A percentile compares a stretch with the other conserved stretches of the same genome.
phyloP scores from a whole-genome alignment of 306 rosid species.

The Coriaria nepalensis region DNA sequence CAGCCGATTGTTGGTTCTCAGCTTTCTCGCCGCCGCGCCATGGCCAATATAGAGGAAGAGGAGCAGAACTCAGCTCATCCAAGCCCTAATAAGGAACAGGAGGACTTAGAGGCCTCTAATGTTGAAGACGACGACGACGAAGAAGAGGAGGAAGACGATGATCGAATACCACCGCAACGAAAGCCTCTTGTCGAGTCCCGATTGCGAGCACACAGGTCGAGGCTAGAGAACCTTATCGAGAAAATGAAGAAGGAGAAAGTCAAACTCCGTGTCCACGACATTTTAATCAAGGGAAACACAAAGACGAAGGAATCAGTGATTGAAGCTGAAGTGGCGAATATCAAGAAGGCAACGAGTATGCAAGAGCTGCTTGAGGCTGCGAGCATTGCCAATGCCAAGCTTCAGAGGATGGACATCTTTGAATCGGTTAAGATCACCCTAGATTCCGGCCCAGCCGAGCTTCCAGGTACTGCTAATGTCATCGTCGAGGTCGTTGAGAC shows the following conservation, averaged over 20 bases:
- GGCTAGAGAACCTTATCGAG: conserved; percentile 35
- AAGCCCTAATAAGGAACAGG: conserved; percentile 28
- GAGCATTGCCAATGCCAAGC: conserved; percentile 47
- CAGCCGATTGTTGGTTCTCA: too few species aligned
- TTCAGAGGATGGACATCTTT: conserved; percentile 59
- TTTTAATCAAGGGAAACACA: conserved; percentile 65
- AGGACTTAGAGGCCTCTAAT: conserved; percentile 20
- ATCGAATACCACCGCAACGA: conserved; percentile 16
- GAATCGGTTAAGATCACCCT: conserved; percentile 54
- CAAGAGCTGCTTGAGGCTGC: conserved; percentile 68
- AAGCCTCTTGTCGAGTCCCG: conserved; percentile 23
- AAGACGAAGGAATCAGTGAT: conserved; percentile 74
- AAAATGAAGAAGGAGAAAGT: conserved; percentile 54
- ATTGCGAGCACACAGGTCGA: conserved; percentile 36
- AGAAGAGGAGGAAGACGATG: conserved; percentile 24
- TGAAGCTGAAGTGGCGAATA: conserved; percentile 57
- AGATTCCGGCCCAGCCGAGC: conserved; percentile 77
- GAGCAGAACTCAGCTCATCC: conserved; percentile 16
- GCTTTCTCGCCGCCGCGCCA: conserved; percentile 1
- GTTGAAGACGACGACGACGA: conserved; percentile 24
- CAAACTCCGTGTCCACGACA: conserved; percentile 73
- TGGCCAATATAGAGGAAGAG: conserved; percentile 35
- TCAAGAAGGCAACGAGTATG: conserved; percentile 49
- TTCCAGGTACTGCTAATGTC: conserved; percentile 72
- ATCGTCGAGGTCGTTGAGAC: conserved; percentile 56